Evolutionary conservation across 208 protist genomes (phyloP).

Genomic region (Trypanosoma rangeli): DNA sequence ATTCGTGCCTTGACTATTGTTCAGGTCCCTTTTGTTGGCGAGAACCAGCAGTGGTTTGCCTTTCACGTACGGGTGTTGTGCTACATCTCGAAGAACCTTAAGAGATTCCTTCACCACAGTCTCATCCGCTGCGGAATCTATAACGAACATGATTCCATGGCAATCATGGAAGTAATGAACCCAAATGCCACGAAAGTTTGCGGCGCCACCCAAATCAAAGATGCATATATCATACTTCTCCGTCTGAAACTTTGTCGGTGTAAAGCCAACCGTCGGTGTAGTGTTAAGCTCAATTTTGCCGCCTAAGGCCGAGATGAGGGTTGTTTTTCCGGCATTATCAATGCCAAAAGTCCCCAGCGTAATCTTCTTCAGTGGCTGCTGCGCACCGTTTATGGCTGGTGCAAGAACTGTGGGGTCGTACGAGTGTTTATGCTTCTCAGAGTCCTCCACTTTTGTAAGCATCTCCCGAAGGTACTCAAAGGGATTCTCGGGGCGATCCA

Average conservation of each 20-base stretch:
- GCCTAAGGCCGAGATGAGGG: conserved; percentile 97
- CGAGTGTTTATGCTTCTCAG: conserved; percentile 67
- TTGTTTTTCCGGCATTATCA: conserved; percentile 97
- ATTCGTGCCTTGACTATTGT: conserved; percentile 54
- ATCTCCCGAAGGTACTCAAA: conserved; percentile 83
- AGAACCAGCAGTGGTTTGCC: conserved; percentile 98
- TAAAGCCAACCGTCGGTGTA: conserved; percentile 88
- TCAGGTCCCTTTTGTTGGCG: conserved; percentile 99
- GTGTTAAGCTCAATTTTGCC: conserved; percentile 94
- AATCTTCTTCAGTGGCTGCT: conserved; percentile 43
- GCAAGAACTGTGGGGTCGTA: conserved; percentile 83
- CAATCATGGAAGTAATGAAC: conserved; percentile 92
- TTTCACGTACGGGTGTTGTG: conserved; percentile 91
- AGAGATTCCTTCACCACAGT: conserved; percentile 65
- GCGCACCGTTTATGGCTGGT: conserved; percentile 21
- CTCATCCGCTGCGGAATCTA: conserved; percentile 76
- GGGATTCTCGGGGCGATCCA: conserved; percentile 84
- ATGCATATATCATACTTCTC: conserved; percentile 87
- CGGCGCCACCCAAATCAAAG: conserved; percentile 89
- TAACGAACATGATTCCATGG: conserved; percentile 88
- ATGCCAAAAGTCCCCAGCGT: conserved; percentile 88
- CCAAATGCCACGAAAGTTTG: conserved; percentile 92
- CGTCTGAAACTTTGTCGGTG: conserved; percentile 81
- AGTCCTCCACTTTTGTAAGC: conserved; percentile 70
- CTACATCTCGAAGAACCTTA: conserved; percentile 64